A percentile compares a stretch with the other conserved stretches of the same genome.
phyloP scores from a whole-genome alignment of 345 rosid species.

The Adansonia digitata region DNA sequence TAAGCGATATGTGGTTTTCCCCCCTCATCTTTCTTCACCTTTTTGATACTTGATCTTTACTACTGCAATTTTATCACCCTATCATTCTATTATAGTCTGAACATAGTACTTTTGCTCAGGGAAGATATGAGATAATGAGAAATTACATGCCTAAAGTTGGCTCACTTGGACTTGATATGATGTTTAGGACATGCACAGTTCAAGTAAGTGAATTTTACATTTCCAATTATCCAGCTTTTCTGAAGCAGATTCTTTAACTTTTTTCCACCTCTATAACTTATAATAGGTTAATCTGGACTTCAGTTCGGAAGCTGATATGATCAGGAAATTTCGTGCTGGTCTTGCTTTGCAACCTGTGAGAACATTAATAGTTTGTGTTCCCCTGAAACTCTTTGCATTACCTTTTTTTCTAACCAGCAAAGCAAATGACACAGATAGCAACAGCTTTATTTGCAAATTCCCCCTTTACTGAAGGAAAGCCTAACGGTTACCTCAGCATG shows the following conservation, averaged over 20 bases:
- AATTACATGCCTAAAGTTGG: constrained; percentile 99
- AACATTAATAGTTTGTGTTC: constrained; percentile 15
- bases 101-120: constrained; percentile 49
- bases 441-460: constrained; percentile 98
- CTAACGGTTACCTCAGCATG: constrained; percentile 97
- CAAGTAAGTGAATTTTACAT: constrained; percentile 53
- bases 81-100: constrained; percentile 19
- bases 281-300: constrained; percentile 91
- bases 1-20: background rate
- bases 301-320: constrained; percentile 95
- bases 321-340: constrained; percentile 88
- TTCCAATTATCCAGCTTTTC: constrained; percentile 5
- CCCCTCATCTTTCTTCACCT: background rate
- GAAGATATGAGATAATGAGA: constrained; percentile 95
- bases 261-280: constrained; percentile 4
- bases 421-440: constrained; percentile 70
- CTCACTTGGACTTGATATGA: constrained; percentile 91
- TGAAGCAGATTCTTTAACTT: constrained; percentile 1
- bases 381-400: constrained; percentile 14
- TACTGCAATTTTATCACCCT: background rate
- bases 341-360: constrained; percentile 98
- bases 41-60: background rate
- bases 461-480: constrained; percentile 96
- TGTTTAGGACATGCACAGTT: constrained; percentile 97
- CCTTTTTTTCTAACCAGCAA: constrained; percentile 25